A percentile compares a stretch with the other conserved stretches of the same genome.
phyloP scores from a whole-genome alignment of 257 asterid genomes.

The Nicotiana noctiflora region DNA sequence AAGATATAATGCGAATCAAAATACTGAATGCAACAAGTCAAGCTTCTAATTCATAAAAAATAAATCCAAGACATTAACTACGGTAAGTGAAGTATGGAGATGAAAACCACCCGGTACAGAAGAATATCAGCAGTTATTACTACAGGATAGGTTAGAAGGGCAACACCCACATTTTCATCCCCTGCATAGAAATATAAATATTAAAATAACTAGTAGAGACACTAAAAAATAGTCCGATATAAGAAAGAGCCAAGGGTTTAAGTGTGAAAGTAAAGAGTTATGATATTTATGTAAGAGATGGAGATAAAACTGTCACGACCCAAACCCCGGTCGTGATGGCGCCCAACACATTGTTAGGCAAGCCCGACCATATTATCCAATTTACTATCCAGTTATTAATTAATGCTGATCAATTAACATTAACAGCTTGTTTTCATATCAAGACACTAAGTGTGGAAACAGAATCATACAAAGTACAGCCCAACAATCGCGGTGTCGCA shows the following conservation, averaged over 20 bases:
- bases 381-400: no score
- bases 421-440: no score
- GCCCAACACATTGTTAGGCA: no score
- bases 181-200: conserved; percentile 32
- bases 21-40: neutral
- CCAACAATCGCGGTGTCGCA: no score
- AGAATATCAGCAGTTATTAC: conserved; percentile 97
- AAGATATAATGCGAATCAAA: neutral
- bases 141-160: conserved; percentile 86
- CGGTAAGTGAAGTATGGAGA: neutral
- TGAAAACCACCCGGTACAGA: conserved; percentile 63
- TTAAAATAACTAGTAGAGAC: neutral
- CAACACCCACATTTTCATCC: conserved; percentile 96
- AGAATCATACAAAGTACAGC: no score
- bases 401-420: no score
- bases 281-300: neutral
- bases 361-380: no score
- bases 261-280: neutral
- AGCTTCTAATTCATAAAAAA: neutral
- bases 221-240: neutral
- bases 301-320: no score
- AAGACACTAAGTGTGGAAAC: no score
- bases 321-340: no score
- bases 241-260: neutral
- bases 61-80: neutral